Conservation (phyloP, 2,329 filamentous ascomycete genomes). For the Talaromyces sp. region DNA sequence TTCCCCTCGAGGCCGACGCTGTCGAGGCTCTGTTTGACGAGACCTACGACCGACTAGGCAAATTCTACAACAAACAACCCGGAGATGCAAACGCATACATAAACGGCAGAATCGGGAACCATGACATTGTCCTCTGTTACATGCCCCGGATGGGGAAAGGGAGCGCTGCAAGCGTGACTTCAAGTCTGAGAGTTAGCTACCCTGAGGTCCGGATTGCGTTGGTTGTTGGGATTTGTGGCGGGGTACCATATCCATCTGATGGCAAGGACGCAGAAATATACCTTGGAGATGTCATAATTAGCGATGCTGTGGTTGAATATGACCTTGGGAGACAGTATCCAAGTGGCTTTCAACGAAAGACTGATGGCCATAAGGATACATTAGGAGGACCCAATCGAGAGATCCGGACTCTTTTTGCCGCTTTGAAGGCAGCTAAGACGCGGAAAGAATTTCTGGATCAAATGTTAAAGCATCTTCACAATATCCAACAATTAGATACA, state of each 20-base stretch:
- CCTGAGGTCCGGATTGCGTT: neutral
- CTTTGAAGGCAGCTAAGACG: neutral
- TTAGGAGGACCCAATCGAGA: neutral
- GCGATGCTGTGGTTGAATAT: slow-evolving; percentile 3
- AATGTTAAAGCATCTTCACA: neutral
- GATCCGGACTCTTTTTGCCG: neutral
- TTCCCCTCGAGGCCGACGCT: slow-evolving; percentile 12
- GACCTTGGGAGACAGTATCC: slow-evolving; percentile 11
- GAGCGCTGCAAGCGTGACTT: neutral
- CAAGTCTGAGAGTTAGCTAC: neutral
- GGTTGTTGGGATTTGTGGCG: slow-evolving; percentile 10
- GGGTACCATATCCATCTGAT: neutral
- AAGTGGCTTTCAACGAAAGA: neutral
- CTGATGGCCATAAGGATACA: neutral
- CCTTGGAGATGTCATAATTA: slow-evolving; percentile 10
- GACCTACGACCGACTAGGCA: neutral
- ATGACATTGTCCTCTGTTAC: slow-evolving; percentile 1
- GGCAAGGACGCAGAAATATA: neutral
- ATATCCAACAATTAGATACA: neutral
- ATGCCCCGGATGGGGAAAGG: slow-evolving; percentile 4
- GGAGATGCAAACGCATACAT: slow-evolving; percentile 7
- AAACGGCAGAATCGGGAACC: neutral
- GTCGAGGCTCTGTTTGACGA: slow-evolving; percentile 1
- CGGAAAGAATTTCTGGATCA: neutral
- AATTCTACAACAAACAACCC: neutral